Percentiles rank a stretch among this genome's conserved stretches.
Conservation (phyloP, 768 basidiomycete genomes). For the Amanita pallidorosea region DNA sequence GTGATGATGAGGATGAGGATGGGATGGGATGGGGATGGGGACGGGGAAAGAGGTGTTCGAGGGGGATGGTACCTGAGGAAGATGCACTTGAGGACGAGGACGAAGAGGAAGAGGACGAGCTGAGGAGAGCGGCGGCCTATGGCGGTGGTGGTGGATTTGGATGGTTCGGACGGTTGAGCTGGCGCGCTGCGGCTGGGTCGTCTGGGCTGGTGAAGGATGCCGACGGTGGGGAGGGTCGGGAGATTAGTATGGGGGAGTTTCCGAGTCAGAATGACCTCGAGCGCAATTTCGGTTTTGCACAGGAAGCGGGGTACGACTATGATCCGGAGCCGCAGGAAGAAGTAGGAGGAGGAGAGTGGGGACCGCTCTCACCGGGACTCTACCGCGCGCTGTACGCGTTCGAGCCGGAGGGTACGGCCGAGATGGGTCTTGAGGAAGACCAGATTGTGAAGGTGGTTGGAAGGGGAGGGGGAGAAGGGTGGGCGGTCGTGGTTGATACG, state of each 20-base stretch:
- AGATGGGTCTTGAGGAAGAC: constrained; percentile 73
- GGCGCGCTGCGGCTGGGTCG: constrained; percentile 9
- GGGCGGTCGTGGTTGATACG: constrained; percentile 54
- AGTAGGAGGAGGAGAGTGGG: constrained; percentile 11
- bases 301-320: constrained; percentile 7
- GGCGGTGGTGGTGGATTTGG: constrained; percentile 12
- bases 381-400: constrained; percentile 76
- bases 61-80: constrained; percentile 12
- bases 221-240: constrained; percentile 13
- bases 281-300: constrained; percentile 19
- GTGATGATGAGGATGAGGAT: constrained; percentile 11
- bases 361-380: constrained; percentile 51
- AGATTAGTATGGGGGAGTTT: constrained; percentile 13
- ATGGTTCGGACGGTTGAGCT: constrained; percentile 16
- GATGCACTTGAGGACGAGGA: not conserved
- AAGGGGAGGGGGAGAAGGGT: constrained; percentile 68
- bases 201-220: constrained; percentile 6
- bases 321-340: constrained; percentile 17
- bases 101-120: not conserved
- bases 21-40: constrained; percentile 11
- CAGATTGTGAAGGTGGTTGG: constrained; percentile 68
- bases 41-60: no score
- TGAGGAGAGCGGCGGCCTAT: constrained; percentile 5
- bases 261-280: constrained; percentile 32
- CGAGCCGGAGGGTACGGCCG: constrained; percentile 69